Percentiles rank a stretch among this genome's conserved stretches.
Evolutionary conservation across 2,329 filamentous ascomycete genomes (phyloP).

Genomic region (Colletotrichum karsti): DNA sequence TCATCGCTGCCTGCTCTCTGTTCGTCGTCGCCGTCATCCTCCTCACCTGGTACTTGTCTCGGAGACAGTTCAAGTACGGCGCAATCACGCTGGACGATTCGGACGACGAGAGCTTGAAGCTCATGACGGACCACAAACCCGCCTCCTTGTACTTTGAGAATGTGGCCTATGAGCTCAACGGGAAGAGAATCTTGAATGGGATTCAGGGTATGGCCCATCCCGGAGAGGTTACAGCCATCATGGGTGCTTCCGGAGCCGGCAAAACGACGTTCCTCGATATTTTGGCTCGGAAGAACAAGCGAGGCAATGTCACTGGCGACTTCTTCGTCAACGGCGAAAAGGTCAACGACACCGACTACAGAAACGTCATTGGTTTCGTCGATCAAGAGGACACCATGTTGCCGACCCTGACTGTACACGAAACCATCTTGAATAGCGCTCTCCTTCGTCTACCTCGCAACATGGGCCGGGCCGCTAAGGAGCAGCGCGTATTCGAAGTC

Average conservation of each 20-base stretch:
- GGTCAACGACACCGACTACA: slow-evolving; percentile 84
- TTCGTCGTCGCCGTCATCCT: slow-evolving; percentile 91
- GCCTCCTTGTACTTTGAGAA: slow-evolving; percentile 89
- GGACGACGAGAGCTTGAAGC: slow-evolving; percentile 83
- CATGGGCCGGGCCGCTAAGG: slow-evolving; percentile 89
- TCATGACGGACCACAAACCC: slow-evolving; percentile 92
- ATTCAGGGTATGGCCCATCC: slow-evolving; percentile 90
- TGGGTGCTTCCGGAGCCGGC: slow-evolving; percentile 96
- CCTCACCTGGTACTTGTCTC: slow-evolving; percentile 85
- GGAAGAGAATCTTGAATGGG: slow-evolving; percentile 82
- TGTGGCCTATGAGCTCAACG: slow-evolving; percentile 86
- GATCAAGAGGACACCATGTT: slow-evolving; percentile 99
- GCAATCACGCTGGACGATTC: slow-evolving; percentile 87
- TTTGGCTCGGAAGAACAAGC: slow-evolving; percentile 95
- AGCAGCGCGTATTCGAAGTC: slow-evolving; percentile 90
- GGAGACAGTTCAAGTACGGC: slow-evolving; percentile 75
- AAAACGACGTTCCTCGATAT: slow-evolving; percentile 99
- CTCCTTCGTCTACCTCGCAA: slow-evolving; percentile 89
- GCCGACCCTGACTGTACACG: slow-evolving; percentile 94
- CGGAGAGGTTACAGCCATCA: slow-evolving; percentile 96
- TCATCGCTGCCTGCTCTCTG: slow-evolving; percentile 86
- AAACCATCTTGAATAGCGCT: slow-evolving; percentile 95
- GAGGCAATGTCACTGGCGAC: slow-evolving; percentile 78
- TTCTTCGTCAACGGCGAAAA: slow-evolving; percentile 96
- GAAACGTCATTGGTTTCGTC: slow-evolving; percentile 93